Evolutionary conservation across 768 basidiomycete species (phyloP).

Genomic region (Naganishia randhawae): DNA sequence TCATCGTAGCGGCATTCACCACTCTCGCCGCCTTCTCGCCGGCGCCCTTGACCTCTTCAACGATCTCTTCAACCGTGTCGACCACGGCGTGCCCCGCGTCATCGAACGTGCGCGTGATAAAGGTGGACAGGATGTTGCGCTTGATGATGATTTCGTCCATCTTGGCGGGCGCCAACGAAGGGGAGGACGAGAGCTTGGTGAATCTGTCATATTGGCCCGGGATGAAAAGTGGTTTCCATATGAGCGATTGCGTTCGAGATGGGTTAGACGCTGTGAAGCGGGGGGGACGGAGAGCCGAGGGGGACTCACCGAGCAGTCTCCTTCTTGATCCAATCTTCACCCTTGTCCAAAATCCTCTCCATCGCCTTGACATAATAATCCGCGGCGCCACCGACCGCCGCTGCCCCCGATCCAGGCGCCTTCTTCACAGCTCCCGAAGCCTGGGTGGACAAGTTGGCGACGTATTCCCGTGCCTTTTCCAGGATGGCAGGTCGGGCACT

Average conservation of each 20-base stretch:
- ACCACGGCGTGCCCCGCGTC: too few relatives aligned
- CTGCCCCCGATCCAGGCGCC: conserved; percentile 56
- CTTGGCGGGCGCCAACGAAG: conserved; percentile 69
- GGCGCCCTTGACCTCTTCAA: conserved; percentile 32
- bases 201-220: too few relatives aligned
- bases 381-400: conserved; percentile 47
- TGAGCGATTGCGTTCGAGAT: too few relatives aligned
- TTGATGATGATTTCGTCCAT: conserved; percentile 91
- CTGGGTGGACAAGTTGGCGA: conserved; percentile 30
- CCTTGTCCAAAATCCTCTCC: conserved; percentile 72
- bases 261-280: too few relatives aligned
- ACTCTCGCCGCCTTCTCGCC: conserved; percentile 23
- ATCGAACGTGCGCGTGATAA: conserved; percentile 39
- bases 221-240: too few relatives aligned
- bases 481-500: conserved; percentile 62
- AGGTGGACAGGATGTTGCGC: conserved; percentile 63
- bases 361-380: conserved; percentile 84
- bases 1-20: conserved; percentile 13
- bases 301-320: conserved; percentile 70
- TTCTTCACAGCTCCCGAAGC: conserved; percentile 33
- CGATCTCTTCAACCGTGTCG: too few relatives aligned
- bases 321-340: conserved; percentile 74
- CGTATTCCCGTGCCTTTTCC: conserved; percentile 58
- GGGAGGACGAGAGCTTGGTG: conserved; percentile 70
- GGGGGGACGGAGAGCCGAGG: conserved; percentile 33